Evolutionary conservation across 495 filamentous ascomycete species (phyloP), one percentile per base, ranked within the genome.

Genomic region (Xeromyces bisporus): DNA sequence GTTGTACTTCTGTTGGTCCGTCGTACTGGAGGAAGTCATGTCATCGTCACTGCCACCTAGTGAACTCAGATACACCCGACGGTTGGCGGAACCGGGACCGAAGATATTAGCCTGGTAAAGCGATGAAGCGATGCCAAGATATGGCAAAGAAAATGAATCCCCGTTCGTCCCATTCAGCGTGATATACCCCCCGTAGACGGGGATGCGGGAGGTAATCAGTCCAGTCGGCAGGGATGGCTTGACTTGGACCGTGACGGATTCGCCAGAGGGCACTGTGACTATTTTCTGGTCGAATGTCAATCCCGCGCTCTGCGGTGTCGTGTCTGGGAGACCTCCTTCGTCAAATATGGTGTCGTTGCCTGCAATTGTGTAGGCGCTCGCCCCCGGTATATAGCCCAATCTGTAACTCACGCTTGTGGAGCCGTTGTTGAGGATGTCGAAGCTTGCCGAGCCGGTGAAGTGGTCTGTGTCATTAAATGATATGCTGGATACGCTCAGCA

Each of bases 381-480:
- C 41, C 11, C 34, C 33, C 5, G 40, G 29, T 7, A 42, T 36
- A 20, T 53, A 45, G 18, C 33, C 48, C 15, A 74, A 44, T 7
- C 42, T 42, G 45, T 70, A 73, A 14, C 55, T 62, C 37, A 64
- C 48, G 5, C 48, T 47, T 9, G 45, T 46, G 2, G 37, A 40
- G 27, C 62, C 67, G 23, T 58, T 51, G 49, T 75, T 75, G 35
- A 46, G 55, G 43, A 74, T 55, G 34, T 47, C 55, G 38, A 74
- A 48, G 30, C 61, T 48, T 8, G 49, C 55, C 9, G 20, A 21
- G 2, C 50, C 39, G n/a, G 49, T 42, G 27, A 72, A 54, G 46
- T 68, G 32, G 30, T 63, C 55, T 4, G 66, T 71, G 42, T 74
- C 69, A 42, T 71, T 71, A 48, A 73, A 70, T 12, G 65, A 58